Evolutionary conservation across 2,329 filamentous ascomycete species (phyloP).

Genomic region (Colletotrichum cordylinicola): DNA sequence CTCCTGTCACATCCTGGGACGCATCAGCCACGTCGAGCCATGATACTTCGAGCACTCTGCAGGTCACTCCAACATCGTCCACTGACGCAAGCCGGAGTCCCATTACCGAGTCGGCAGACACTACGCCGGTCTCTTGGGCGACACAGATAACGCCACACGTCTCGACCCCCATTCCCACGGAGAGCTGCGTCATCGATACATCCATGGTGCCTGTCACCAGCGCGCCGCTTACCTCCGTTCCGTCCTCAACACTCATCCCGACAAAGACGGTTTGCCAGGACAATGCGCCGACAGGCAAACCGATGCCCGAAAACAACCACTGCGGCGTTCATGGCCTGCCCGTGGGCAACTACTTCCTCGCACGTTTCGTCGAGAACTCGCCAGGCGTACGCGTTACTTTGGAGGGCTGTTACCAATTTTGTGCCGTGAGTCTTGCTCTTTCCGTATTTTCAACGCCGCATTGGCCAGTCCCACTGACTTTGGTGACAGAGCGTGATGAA

Average conservation of each 20-base stretch:
- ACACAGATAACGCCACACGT: conserved; percentile 14
- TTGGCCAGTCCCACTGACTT: neutral
- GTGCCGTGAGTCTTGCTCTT: conserved; percentile 32
- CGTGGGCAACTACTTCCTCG: conserved; percentile 41
- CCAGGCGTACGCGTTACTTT: conserved; percentile 38
- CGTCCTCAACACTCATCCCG: conserved; percentile 27
- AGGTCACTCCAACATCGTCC: too few relatives aligned
- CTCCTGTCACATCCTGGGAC: neutral
- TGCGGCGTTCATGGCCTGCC: conserved; percentile 44
- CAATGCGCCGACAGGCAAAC: conserved; percentile 33
- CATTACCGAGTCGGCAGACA: neutral
- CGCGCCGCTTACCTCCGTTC: conserved; percentile 27
- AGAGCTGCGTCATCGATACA: conserved; percentile 37
- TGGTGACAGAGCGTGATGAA: conserved; percentile 33
- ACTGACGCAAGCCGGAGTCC: neutral
- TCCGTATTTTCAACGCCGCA: neutral
- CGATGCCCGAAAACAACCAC: conserved; percentile 32
- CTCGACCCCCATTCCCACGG: neutral
- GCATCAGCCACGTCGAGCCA: neutral
- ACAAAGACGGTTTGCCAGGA: conserved; percentile 37
- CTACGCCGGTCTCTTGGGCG: neutral
- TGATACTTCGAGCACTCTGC: neutral
- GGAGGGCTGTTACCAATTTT: conserved; percentile 48
- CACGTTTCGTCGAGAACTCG: conserved; percentile 41
- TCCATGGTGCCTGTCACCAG: conserved; percentile 35